Base-by-base conservation (phyloP, 2,329 filamentous ascomycete genomes). In the Fusarium luffae region DNA sequence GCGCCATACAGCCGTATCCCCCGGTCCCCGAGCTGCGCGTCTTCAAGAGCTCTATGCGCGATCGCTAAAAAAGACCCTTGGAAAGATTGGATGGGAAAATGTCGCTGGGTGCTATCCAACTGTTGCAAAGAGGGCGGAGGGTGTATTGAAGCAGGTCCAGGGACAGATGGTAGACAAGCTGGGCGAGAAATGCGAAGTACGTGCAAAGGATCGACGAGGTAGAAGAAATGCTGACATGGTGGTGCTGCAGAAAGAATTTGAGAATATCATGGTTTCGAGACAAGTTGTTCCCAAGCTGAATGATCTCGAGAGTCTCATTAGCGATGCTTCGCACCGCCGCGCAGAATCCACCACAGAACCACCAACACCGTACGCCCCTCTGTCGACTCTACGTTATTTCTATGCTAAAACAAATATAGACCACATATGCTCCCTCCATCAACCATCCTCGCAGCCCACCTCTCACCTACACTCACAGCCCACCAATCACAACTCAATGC, bases 51-150 rank as follows among this genome's bases (percentile, higher is more conserved):
- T 89, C 34, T 89, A 88, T 75, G 80, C 82, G 56, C 79, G 82
- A 60, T 84, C 84, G 28, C 83, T 90, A 25, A 70, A 78, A 47
- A 84, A 84, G 70, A 89, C 88, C 4, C 82, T 90, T 32, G 80
- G 77, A 69, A 85, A 86, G 74, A 81, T 90, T 57, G 83, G 80
- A 68, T 88, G 84, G 80, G 82, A 85, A 50, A 88, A 87, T 76
- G 86, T 90, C 71, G 84, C 85, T 4, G 81, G 84, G 3, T 91
- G 89, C 78, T 91, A 89, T 76, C 88, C 89, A 44, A 88, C 85
- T 21, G 81, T 90, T n/a, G 84, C 86, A 19, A 75, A 78, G 41
- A 79, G 82, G 65, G 83, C 86, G 21, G 85, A 85, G 25, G 79
- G 77, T 10, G 82, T 85, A 40, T 80, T 90, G 72, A 81, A 80